phyloP scores from a whole-genome alignment of 257 asterid genomes.

The Euphrasia confusa region DNA sequence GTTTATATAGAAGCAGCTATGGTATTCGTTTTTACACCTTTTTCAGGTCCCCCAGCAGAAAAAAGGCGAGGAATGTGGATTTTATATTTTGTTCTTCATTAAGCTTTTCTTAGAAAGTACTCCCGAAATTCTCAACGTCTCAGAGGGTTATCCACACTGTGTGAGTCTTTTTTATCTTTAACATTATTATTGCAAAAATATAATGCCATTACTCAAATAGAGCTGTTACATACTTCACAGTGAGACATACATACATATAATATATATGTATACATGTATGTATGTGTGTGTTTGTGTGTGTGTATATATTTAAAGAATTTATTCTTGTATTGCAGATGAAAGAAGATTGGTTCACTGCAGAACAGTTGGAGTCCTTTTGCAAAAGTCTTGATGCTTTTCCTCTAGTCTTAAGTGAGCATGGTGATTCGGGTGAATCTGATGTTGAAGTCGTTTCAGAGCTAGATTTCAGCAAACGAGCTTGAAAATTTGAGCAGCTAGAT shows the following conservation, averaged over 20 bases:
- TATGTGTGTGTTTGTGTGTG: neutral
- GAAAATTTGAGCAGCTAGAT: neutral
- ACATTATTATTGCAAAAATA: too few relatives aligned
- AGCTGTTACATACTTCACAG: neutral
- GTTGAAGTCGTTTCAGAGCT: conserved; percentile 15
- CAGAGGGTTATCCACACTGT: conserved; percentile 59
- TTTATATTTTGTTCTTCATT: conserved; percentile 42
- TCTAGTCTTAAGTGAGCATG: conserved; percentile 2
- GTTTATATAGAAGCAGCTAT: neutral
- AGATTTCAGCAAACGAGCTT: neutral
- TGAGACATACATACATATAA: too few relatives aligned
- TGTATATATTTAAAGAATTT: neutral
- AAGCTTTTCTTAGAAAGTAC: conserved; percentile 47
- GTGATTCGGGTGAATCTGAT: conserved; percentile 20
- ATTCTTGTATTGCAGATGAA: conserved; percentile 41
- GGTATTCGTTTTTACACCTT: neutral
- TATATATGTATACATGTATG: too few relatives aligned
- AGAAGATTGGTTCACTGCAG: conserved; percentile 45
- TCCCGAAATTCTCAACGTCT: conserved; percentile 46
- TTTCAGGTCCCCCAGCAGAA: conserved; percentile 69
- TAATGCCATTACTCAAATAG: neutral
- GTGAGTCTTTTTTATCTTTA: conserved; percentile 35
- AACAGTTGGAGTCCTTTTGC: conserved; percentile 44
- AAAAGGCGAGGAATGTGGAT: conserved; percentile 58
- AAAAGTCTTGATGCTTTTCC: conserved; percentile 28